Percentiles rank a stretch among this genome's conserved stretches.
Conservation (phyloP, 2,329 filamentous ascomycete species). For the Calonectria honghensis region DNA sequence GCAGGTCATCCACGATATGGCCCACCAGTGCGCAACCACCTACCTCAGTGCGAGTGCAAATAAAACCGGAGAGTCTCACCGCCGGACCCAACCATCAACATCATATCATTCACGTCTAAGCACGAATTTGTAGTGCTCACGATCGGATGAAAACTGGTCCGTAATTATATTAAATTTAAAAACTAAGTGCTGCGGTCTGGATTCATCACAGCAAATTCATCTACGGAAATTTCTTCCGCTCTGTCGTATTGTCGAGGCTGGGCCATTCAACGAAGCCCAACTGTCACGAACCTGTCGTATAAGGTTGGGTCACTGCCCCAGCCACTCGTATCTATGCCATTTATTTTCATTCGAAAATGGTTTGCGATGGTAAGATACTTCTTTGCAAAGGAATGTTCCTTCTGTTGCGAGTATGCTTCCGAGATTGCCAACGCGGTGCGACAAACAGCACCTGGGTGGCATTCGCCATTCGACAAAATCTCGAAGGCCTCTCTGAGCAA, state of each 20-base stretch:
- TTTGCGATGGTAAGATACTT: background rate
- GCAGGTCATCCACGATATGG: background rate
- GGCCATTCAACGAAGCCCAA: constrained; percentile 1
- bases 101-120: background rate
- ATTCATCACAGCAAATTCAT: background rate
- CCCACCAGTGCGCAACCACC: background rate
- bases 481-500: background rate
- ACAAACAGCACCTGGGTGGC: constrained; percentile 8
- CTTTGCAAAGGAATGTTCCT: background rate
- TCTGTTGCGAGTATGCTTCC: background rate
- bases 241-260: background rate
- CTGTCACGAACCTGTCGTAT: constrained; percentile 15
- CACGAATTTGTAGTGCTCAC: background rate
- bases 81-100: background rate
- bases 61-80: background rate
- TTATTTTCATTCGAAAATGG: background rate
- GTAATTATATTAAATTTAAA: background rate
- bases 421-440: constrained; percentile 4
- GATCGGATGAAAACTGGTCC: background rate
- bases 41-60: background rate
- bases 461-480: background rate
- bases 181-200: background rate
- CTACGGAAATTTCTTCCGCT: background rate
- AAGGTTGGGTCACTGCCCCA: background rate
- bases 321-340: background rate